Evolutionary conservation across 2,329 filamentous ascomycete species (phyloP), one percentile per base, ranked within the genome.

Genomic region (Taxawa tesnikishii): DNA sequence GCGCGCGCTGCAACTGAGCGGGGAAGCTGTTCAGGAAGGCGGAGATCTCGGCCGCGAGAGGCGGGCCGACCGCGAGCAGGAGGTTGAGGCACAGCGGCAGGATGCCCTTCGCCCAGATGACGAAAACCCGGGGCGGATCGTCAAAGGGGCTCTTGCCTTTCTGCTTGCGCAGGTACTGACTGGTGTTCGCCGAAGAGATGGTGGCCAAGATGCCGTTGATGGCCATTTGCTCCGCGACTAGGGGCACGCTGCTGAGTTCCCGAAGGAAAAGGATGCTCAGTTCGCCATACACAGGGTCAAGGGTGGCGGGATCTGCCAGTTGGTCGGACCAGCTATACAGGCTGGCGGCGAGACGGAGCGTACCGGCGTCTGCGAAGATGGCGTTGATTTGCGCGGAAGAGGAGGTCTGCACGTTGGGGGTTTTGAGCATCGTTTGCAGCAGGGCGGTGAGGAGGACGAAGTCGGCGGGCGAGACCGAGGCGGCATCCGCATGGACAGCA

Each of bases 241-340:
- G 59, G 0, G 82, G 80, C 10, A 96, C 68, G 10, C 74, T 78
- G 1, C 87, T 94, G 9, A 98, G 69, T 43, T 93, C 83, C 14
- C 94, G 73, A 10, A 98, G 68, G 56, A 96, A 92, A 15, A 87
- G 68, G 25, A 94, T 70, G 46, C 82, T 83, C n/a, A 94, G 71
- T 51, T 94, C 87, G 41, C 87, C 90, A 54, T 94, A 96, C 17
- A 96, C 66, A 0, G 90, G 88, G 50, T 96, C 88, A 16, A 77
- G 75, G 1, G 79, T 70, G 24, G 94, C 67, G 1, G 79, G 72
- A 23, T 23, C 19, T 8, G n/a, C 19, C 15, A 96, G 68, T 43
- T 79, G 75, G 54, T 96, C 85, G 4, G 88, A 75, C 90, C 90
- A 98, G 0, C 85, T 94, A 57, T 88, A 96, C 4, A 98, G 68